Conservation (phyloP, 345 rosid species). For the Mallotus nudiflorus region DNA sequence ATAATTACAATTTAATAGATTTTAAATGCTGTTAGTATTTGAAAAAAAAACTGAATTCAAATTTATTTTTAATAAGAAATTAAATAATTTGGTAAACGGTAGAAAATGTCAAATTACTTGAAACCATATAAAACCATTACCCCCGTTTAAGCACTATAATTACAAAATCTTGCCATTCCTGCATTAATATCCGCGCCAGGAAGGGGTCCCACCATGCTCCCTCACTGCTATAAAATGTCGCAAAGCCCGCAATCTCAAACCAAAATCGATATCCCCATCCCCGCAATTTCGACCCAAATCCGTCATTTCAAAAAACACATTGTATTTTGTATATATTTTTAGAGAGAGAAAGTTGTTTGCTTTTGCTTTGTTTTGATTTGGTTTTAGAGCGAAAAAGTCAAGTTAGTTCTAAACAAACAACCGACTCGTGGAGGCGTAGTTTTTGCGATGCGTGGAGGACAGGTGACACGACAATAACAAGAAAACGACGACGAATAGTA, state of each 20-base stretch:
- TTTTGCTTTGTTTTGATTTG: too few species aligned
- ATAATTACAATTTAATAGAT: too few species aligned
- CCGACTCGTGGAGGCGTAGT: constrained; percentile 52
- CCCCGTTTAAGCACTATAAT: too few species aligned
- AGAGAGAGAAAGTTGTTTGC: constrained; percentile 12
- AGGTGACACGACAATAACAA: constrained; percentile 40
- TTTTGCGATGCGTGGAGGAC: constrained; percentile 52
- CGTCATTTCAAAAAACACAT: not conserved
- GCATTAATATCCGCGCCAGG: not conserved
- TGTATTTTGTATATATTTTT: not conserved
- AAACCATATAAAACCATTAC: too few species aligned
- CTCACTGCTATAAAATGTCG: not conserved
- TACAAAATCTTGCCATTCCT: constrained; percentile 11
- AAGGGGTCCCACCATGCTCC: too few species aligned
- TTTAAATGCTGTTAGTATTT: too few species aligned
- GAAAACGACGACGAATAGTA: too few species aligned
- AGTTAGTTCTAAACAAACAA: constrained; percentile 30
- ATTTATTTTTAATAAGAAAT: too few species aligned
- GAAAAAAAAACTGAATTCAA: too few species aligned
- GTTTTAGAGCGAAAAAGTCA: not conserved
- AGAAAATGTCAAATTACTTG: too few species aligned
- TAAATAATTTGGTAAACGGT: too few species aligned
- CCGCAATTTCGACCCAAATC: constrained; percentile 12
- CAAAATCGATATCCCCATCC: constrained; percentile 3
- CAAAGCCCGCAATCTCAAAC: constrained; percentile 3